A percentile compares a stretch with the other conserved stretches of the same genome.
phyloP scores from a whole-genome alignment of 148 eudicot species.

The Agrostemma githago region DNA sequence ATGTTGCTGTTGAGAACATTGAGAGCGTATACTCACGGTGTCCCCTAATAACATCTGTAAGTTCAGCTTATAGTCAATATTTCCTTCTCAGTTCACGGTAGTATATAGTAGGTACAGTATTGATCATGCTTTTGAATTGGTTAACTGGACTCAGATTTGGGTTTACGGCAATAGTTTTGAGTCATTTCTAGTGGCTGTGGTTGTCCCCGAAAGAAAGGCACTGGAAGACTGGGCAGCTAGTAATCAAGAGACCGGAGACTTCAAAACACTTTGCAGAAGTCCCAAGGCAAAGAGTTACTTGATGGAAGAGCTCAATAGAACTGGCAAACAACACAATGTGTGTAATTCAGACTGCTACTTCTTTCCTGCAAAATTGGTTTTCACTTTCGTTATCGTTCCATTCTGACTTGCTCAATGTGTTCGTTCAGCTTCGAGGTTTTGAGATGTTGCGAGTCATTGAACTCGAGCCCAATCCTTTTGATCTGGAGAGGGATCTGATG shows the following conservation, averaged over 20 bases:
- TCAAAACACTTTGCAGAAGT: conserved; percentile 54
- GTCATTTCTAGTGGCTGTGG: conserved; percentile 90
- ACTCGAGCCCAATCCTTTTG: conserved; percentile 78
- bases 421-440: conserved; percentile 84
- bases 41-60: conserved; percentile 71
- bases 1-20: conserved; percentile 85
- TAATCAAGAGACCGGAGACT: conserved; percentile 47
- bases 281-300: conserved; percentile 60
- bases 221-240: conserved; percentile 78
- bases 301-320: conserved; percentile 67
- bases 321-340: conserved; percentile 63
- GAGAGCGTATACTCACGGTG: conserved; percentile 74
- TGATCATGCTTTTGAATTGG: neutral
- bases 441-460: conserved; percentile 75
- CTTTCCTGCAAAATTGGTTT: neutral
- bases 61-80: conserved; percentile 15
- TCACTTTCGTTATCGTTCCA: neutral
- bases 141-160: conserved; percentile 59
- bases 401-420: neutral
- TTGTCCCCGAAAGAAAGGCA: conserved; percentile 74
- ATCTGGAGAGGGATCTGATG: conserved; percentile 75
- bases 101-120: neutral
- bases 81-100: neutral
- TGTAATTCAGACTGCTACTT: conserved; percentile 14
- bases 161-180: conserved; percentile 93